Percentiles rank a stretch among this genome's conserved stretches.
These are phyloP conservation scores for Xylaria sp. DNA, from an alignment of 2,329 filamentous ascomycete species.

Conservation along the genomic window DNA sequence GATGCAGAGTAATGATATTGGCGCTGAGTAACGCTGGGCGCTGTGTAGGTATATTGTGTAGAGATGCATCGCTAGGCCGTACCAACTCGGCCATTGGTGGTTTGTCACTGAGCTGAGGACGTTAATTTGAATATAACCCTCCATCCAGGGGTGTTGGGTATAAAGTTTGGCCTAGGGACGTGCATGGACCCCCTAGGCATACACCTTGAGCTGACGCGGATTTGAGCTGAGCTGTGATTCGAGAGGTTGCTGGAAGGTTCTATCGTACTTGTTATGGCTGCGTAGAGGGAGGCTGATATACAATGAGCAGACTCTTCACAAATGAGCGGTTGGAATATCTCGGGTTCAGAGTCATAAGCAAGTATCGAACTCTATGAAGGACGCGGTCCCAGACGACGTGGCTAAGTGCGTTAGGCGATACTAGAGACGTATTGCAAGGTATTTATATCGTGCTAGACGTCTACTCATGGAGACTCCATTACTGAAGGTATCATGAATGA, in stretches of 20 bases:
- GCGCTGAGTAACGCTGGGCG: slow-evolving; percentile 1
- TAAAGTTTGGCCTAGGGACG: background rate
- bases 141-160: background rate
- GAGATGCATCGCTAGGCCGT: slow-evolving; percentile 11
- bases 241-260: background rate
- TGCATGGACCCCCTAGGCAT: too few relatives aligned
- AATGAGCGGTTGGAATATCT: background rate
- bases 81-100: slow-evolving; percentile 8
- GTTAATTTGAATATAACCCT: background rate
- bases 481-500: background rate
- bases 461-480: background rate
- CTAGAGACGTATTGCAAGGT: too few relatives aligned
- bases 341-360: background rate
- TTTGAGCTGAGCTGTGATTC: background rate
- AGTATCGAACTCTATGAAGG: background rate
- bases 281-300: background rate
- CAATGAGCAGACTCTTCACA: background rate
- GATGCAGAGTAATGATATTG: slow-evolving; percentile 7
- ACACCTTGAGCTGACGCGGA: background rate
- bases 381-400: background rate
- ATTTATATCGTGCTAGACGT: too few relatives aligned
- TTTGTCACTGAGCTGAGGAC: background rate
- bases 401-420: background rate
- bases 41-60: slow-evolving; percentile 1
- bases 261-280: background rate